Percentiles rank a stretch among this genome's conserved stretches.
Conservation (phyloP, 371 early-diverging fungal genomes). For the Globomyces sp. region DNA sequence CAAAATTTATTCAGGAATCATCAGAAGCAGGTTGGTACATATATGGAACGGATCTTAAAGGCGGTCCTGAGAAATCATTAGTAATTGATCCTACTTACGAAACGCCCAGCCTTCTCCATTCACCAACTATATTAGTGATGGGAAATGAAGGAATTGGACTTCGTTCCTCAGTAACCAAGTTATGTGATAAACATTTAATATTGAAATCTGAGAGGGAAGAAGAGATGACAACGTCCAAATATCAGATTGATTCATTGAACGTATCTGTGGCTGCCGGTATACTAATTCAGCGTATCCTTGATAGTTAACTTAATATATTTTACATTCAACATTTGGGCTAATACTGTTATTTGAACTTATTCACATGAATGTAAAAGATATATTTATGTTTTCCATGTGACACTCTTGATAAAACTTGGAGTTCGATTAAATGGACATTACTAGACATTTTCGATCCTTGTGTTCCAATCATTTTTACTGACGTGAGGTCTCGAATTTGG, state of each 20-base stretch:
- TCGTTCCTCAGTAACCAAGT: conserved; percentile 44
- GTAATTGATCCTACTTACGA: neutral
- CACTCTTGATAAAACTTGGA: too few species aligned
- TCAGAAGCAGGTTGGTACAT: conserved; percentile 55
- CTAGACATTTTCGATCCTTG: too few species aligned
- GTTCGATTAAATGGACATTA: too few species aligned
- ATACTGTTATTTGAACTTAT: too few species aligned
- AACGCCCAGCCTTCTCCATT: conserved; percentile 15
- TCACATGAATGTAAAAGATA: too few species aligned
- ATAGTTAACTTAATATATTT: neutral
- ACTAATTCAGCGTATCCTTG: conserved; percentile 2
- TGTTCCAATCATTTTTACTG: too few species aligned
- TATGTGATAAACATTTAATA: conserved; percentile 43
- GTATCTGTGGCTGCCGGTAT: conserved; percentile 12
- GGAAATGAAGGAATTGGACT: conserved; percentile 66
- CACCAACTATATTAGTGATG: conserved; percentile 56
- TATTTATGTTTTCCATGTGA: too few species aligned
- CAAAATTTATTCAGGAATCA: conserved; percentile 41
- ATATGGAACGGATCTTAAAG: conserved; percentile 46
- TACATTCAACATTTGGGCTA: too few species aligned
- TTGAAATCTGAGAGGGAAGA: conserved; percentile 35
- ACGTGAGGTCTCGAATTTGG: too few species aligned
- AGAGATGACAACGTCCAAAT: too few species aligned
- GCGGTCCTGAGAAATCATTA: neutral
- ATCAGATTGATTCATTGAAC: conserved; percentile 8